Conservation (phyloP, 2,329 filamentous ascomycete genomes). For the Cercospora sojina region DNA sequence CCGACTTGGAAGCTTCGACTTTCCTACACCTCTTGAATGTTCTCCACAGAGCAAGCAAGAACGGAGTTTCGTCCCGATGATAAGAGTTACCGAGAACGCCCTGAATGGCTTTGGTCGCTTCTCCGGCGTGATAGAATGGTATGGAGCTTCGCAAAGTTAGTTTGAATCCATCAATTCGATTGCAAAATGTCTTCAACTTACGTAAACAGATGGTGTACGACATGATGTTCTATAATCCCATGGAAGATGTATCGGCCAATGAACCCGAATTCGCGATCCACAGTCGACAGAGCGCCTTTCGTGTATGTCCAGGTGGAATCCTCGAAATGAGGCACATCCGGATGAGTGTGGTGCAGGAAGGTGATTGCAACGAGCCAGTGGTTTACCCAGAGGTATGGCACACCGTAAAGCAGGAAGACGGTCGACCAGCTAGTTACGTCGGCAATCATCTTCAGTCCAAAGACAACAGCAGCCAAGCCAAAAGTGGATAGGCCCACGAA, state of each 20-base stretch:
- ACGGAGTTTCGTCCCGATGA: conserved; percentile 43
- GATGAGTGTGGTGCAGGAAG: conserved; percentile 71
- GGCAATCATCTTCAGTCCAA: conserved; percentile 51
- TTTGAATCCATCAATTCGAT: not conserved
- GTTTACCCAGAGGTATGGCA: conserved; percentile 70
- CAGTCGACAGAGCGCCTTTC: conserved; percentile 61
- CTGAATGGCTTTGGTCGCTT: conserved; percentile 47
- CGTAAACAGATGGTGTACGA: conserved; percentile 55
- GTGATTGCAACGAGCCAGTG: conserved; percentile 74
- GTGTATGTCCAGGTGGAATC: conserved; percentile 61
- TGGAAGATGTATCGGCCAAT: conserved; percentile 66
- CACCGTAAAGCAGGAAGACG: conserved; percentile 42
- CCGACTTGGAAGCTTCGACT: not conserved
- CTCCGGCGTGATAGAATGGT: conserved; percentile 58
- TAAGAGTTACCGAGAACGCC: conserved; percentile 58
- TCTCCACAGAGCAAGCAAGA: conserved; percentile 66
- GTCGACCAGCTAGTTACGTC: conserved; percentile 8
- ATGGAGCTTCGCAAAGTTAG: conserved; percentile 38
- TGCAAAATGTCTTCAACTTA: conserved; percentile 46
- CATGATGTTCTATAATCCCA: conserved; percentile 64
- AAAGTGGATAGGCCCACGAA: conserved; percentile 61
- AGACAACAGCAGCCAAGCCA: conserved; percentile 55
- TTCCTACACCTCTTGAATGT: not conserved
- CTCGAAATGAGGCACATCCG: conserved; percentile 57
- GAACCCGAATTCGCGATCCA: conserved; percentile 65